phyloP scores from a whole-genome alignment of 2,329 filamentous ascomycete genomes.

The Fusarium sp. region DNA sequence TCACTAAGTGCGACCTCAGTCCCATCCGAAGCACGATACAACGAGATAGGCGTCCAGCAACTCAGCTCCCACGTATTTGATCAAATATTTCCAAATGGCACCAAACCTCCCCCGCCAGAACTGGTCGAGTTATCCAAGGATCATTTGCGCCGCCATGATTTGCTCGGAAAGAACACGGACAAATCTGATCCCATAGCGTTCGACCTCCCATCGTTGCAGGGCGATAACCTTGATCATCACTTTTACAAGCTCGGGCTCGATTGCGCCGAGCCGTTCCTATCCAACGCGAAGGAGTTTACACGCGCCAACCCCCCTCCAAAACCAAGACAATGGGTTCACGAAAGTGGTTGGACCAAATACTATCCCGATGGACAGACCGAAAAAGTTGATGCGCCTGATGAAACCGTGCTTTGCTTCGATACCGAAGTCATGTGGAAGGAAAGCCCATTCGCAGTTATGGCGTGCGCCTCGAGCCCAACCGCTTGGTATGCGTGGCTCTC shows the following conservation, averaged over 20 bases:
- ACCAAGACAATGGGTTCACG: slow-evolving; percentile 77
- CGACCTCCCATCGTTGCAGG: slow-evolving; percentile 83
- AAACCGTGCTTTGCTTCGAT: slow-evolving; percentile 89
- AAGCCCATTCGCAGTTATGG: slow-evolving; percentile 94
- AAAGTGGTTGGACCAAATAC: slow-evolving; percentile 97
- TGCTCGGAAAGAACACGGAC: slow-evolving; percentile 91
- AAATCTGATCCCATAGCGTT: slow-evolving; percentile 81
- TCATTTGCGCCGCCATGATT: slow-evolving; percentile 85
- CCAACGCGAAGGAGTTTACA: slow-evolving; percentile 79
- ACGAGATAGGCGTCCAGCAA: slow-evolving; percentile 95
- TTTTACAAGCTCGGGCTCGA: slow-evolving; percentile 90
- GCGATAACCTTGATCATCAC: slow-evolving; percentile 88
- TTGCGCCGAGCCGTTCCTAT: slow-evolving; percentile 85
- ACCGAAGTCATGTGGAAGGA: slow-evolving; percentile 98
- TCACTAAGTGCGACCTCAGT: slow-evolving; percentile 46
- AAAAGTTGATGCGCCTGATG: slow-evolving; percentile 79
- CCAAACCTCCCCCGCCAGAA: slow-evolving; percentile 70
- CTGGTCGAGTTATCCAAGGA: slow-evolving; percentile 84
- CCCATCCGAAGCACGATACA: slow-evolving; percentile 75
- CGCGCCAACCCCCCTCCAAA: slow-evolving; percentile 67
- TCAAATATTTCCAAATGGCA: slow-evolving; percentile 78
- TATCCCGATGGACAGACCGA: slow-evolving; percentile 76
- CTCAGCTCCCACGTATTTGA: slow-evolving; percentile 83
- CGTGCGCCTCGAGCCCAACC: slow-evolving; percentile 87
- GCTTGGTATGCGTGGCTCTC: slow-evolving; percentile 99